Percentiles rank a stretch among this genome's conserved stretches.
Conservation (phyloP, 2,329 filamentous ascomycete genomes). For the Diaporthe sp. region DNA sequence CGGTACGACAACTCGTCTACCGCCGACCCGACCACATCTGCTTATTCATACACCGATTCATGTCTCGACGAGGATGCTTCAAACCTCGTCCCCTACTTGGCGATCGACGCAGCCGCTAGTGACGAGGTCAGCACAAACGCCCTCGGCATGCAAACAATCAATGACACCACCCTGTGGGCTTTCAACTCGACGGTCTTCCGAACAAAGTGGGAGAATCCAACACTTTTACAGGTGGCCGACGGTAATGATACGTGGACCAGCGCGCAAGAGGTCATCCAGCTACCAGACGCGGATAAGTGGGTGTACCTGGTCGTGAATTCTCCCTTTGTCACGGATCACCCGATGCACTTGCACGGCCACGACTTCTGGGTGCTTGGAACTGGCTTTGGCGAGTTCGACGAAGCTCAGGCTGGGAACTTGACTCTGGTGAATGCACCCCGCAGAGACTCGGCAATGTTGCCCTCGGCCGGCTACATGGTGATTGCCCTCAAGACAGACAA, state of each 20-base stretch:
- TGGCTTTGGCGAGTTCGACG: slow-evolving; percentile 45
- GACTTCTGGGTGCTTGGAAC: slow-evolving; percentile 55
- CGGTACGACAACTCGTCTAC: slow-evolving; percentile 51
- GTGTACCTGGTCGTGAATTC: slow-evolving; percentile 50
- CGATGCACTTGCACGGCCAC: slow-evolving; percentile 59
- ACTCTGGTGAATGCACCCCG: slow-evolving; percentile 59
- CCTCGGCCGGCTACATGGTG: slow-evolving; percentile 58
- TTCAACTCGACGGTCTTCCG: slow-evolving; percentile 60
- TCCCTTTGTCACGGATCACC: slow-evolving; percentile 49
- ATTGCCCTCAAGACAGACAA: slow-evolving; percentile 65
- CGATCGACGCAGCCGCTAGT: slow-evolving; percentile 48
- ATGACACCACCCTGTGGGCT: slow-evolving; percentile 58
- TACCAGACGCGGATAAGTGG: slow-evolving; percentile 48
- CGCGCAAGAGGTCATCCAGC: slow-evolving; percentile 47
- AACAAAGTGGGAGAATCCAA: slow-evolving; percentile 62
- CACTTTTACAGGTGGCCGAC: slow-evolving; percentile 49
- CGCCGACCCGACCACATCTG: slow-evolving; percentile 35
- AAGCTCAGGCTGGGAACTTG: slow-evolving; percentile 44
- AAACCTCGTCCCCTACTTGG: slow-evolving; percentile 51
- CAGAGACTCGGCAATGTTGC: slow-evolving; percentile 61
- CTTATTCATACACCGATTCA: slow-evolving; percentile 36
- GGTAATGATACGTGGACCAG: slow-evolving; percentile 44
- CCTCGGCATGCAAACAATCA: slow-evolving; percentile 45
- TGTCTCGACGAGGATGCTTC: slow-evolving; percentile 52
- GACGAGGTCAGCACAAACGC: slow-evolving; percentile 46